Percentiles rank a stretch among this genome's conserved stretches.
Evolutionary conservation across 495 filamentous ascomycete genomes (phyloP).

Genomic region (Trichoderma orchidacearum): DNA sequence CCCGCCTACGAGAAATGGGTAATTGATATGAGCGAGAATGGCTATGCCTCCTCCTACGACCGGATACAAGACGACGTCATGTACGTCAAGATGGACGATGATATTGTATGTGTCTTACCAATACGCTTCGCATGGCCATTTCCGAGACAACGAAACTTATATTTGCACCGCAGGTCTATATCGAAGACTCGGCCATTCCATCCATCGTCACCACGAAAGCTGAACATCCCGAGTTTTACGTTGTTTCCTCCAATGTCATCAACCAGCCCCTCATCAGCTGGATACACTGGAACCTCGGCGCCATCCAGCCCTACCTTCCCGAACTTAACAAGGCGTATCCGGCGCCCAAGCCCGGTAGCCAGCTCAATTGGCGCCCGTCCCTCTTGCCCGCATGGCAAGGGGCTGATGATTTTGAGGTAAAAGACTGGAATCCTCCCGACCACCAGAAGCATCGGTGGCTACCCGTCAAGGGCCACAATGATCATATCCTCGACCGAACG

Average conservation of each 20-base stretch:
- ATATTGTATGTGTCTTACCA: neutral
- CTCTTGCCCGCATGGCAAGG: neutral
- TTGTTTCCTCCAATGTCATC: conserved; percentile 33
- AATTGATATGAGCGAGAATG: neutral
- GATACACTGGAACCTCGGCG: conserved; percentile 24
- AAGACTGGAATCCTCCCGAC: conserved; percentile 4
- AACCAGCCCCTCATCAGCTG: conserved; percentile 23
- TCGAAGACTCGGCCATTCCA: conserved; percentile 33
- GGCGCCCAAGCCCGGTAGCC: neutral
- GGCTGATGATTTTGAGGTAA: neutral
- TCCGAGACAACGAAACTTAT: too few relatives aligned
- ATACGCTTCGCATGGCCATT: too few relatives aligned
- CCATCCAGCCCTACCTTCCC: conserved; percentile 21
- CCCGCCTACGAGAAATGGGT: neutral
- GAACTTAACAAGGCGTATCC: conserved; percentile 7
- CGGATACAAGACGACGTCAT: neutral
- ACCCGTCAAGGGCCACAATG: conserved; percentile 9
- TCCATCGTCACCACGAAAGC: conserved; percentile 30
- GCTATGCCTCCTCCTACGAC: neutral
- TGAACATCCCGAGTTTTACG: conserved; percentile 21
- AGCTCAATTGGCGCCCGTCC: neutral
- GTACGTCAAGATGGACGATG: neutral
- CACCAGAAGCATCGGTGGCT: conserved; percentile 25
- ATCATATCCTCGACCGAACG: conserved; percentile 11
- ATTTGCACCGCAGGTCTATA: conserved; percentile 13